Evolutionary conservation across 371 early-diverging fungal species (phyloP).

Genomic region (Batrachochytrium dendrobatidis): DNA sequence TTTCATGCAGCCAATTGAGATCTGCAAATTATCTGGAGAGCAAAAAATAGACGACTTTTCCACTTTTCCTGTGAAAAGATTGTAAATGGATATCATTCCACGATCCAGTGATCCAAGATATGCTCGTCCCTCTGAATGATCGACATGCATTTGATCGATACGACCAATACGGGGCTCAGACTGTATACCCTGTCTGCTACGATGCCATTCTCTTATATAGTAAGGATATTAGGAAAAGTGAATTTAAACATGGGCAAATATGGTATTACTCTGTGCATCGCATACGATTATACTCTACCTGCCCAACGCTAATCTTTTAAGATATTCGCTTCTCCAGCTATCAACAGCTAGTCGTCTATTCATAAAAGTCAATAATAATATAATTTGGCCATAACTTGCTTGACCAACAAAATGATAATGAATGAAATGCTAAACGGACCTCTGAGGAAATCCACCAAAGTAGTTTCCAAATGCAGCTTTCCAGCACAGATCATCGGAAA

Average conservation of each 20-base stretch:
- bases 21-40: constrained; percentile 12
- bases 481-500: constrained; percentile 36
- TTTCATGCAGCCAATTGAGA: constrained; percentile 15
- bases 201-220: constrained; percentile 19
- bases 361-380: neutral
- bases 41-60: constrained; percentile 18
- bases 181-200: constrained; percentile 28
- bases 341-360: constrained; percentile 17
- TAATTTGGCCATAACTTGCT: no score
- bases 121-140: constrained; percentile 24
- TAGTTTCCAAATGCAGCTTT: constrained; percentile 21
- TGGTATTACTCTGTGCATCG: no score
- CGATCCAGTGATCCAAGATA: constrained; percentile 23
- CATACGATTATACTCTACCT: no score
- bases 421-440: no score
- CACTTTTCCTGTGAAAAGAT: constrained; percentile 31
- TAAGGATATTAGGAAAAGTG: neutral
- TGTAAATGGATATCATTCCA: constrained; percentile 25
- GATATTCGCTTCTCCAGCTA: constrained; percentile 30
- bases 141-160: constrained; percentile 20
- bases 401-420: no score
- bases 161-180: constrained; percentile 33
- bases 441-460: constrained; percentile 22
- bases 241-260: neutral
- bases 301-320: constrained; percentile 14